phyloP scores from a whole-genome alignment of 495 filamentous ascomycete genomes.

The Penicillium bialowiezense region DNA sequence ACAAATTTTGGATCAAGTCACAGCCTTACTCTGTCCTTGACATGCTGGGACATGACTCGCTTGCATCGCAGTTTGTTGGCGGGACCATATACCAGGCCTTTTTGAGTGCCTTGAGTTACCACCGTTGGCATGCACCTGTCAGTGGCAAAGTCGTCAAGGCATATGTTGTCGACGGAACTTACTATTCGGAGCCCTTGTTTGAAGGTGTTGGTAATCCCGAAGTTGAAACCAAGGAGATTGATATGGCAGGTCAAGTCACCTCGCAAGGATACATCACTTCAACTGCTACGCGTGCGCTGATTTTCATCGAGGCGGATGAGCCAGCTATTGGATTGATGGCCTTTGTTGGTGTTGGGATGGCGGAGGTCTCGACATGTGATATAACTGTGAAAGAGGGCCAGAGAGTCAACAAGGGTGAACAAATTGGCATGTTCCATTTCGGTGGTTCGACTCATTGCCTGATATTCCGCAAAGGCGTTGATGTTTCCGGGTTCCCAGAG shows the following conservation, averaged over 20 bases:
- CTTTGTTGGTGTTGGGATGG: slow-evolving; percentile 67
- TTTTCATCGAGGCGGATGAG: slow-evolving; percentile 69
- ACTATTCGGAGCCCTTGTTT: slow-evolving; percentile 62
- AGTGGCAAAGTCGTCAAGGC: slow-evolving; percentile 54
- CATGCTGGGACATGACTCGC: slow-evolving; percentile 56
- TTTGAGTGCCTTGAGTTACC: slow-evolving; percentile 62
- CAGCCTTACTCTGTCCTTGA: slow-evolving; percentile 63
- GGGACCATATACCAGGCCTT: slow-evolving; percentile 69
- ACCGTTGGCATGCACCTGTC: slow-evolving; percentile 69
- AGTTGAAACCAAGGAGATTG: slow-evolving; percentile 51
- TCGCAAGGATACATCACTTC: slow-evolving; percentile 62
- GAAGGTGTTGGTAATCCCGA: slow-evolving; percentile 42
- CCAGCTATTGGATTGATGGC: slow-evolving; percentile 63
- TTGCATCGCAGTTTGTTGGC: slow-evolving; percentile 52
- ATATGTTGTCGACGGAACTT: slow-evolving; percentile 59
- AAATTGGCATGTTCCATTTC: slow-evolving; percentile 74
- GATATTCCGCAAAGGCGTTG: slow-evolving; percentile 46
- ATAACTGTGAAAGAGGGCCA: slow-evolving; percentile 61
- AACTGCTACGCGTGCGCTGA: slow-evolving; percentile 56
- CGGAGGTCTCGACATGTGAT: slow-evolving; percentile 68
- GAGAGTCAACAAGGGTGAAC: slow-evolving; percentile 59
- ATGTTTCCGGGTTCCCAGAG: slow-evolving; percentile 47
- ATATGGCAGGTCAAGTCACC: slow-evolving; percentile 56
- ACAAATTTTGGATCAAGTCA: slow-evolving; percentile 65
- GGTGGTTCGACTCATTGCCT: slow-evolving; percentile 65